Evolutionary conservation across 768 basidiomycete species (phyloP), one percentile per base, ranked within the genome.

Genomic region (Termitomyces eurrhizus): DNA sequence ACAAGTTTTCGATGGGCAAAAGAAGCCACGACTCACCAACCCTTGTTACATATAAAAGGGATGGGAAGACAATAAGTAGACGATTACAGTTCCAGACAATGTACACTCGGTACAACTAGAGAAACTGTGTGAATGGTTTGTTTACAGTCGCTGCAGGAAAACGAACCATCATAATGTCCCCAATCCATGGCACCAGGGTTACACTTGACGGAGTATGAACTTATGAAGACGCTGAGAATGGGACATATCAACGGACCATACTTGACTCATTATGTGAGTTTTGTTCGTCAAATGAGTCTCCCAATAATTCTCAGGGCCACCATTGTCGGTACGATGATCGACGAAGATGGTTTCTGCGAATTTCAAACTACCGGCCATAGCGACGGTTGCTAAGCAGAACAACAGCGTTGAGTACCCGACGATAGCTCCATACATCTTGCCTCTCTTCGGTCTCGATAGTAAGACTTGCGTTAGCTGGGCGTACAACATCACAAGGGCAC

Each of bases 401-500:
- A 68, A 62, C 16, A 66, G 13, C 13, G 57, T 63, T 4, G 67
- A 68, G 48, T 66, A 68, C 5, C 32, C 50, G 33, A 66, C 64
- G 16, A 68, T 66, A 6, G 64, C 58, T 61, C 64, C 66, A 35
- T 66, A 68, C 57, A 60, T 63, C 41, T 46, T 63, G 29, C 65
- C 65, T 42, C 65, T 57, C 52, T 66, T 63, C n/a, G 67, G 67
- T 45, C 67, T 60, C 16, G 65, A 68, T 8, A 66, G 56, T 24
- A 68, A 56, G 18, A 68, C 67, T 48, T 68, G 67, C 36, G 60
- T 53, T 9, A 68, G 55, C 46, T 68, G 67, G 14, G 62, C 39
- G 32, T 66, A 68, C n/a, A 68, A 56, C 67, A 68, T 68, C 7
- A 65, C 52, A 26, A 68, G 57, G 24, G 67, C 65, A 16, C 67